A percentile compares a stretch with the other conserved stretches of the same genome.
phyloP scores from a whole-genome alignment of 2,329 filamentous ascomycete genomes.

The Xylariaceae sp. region DNA sequence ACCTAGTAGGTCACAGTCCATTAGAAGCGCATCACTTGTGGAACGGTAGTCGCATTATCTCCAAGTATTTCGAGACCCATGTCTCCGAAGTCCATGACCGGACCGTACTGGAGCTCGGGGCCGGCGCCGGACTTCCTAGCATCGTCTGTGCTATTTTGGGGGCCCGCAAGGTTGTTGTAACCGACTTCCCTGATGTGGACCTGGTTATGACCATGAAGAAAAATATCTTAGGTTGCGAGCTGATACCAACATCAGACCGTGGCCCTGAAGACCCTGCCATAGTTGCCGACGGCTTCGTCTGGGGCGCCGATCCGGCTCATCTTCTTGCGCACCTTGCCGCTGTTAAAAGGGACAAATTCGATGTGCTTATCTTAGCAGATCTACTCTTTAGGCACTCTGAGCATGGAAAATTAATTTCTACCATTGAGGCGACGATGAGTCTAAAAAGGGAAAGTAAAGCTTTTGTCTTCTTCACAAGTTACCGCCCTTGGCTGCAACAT shows the following conservation, averaged over 20 bases:
- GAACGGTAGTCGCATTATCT: conserved; percentile 82
- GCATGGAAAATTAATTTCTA: conserved; percentile 75
- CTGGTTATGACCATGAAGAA: conserved; percentile 77
- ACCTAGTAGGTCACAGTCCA: conserved; percentile 84
- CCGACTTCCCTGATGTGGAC: conserved; percentile 85
- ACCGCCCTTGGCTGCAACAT: conserved; percentile 85
- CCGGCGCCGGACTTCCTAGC: conserved; percentile 82
- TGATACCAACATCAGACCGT: conserved; percentile 35
- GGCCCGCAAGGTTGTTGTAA: conserved; percentile 73
- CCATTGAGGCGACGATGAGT: conserved; percentile 69
- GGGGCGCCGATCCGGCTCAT: conserved; percentile 68
- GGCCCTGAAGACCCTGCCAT: conserved; percentile 42
- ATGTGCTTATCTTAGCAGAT: conserved; percentile 84
- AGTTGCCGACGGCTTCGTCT: conserved; percentile 74
- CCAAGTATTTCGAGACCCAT: conserved; percentile 75
- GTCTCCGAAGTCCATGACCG: conserved; percentile 65
- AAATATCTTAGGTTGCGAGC: conserved; percentile 67
- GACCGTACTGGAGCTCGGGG: conserved; percentile 85
- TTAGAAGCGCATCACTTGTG: conserved; percentile 90
- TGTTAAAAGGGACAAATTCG: conserved; percentile 56
- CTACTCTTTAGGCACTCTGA: conserved; percentile 90
- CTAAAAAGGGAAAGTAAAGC: conserved; percentile 60
- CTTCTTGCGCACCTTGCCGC: conserved; percentile 62
- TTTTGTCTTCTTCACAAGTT: conserved; percentile 91
- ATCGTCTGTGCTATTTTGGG: conserved; percentile 75